These are phyloP conservation scores for Vigna radiata DNA, from an alignment of 306 rosid species.

Conservation along the genomic window DNA sequence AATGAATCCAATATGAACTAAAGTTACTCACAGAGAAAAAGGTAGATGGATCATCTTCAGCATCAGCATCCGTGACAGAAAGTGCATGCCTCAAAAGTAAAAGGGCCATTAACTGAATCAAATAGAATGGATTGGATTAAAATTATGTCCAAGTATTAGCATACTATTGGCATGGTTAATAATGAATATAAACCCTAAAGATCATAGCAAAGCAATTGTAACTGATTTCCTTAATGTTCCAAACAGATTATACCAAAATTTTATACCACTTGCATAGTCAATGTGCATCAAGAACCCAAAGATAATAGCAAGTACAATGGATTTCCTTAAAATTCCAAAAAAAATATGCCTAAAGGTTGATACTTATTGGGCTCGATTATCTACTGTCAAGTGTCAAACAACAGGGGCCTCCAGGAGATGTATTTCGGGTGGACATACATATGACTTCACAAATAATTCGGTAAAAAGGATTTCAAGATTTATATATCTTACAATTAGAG, in stretches of 20 bases:
- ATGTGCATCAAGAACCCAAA: background rate
- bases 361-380: background rate
- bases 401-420: background rate
- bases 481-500: slow-evolving; percentile 68
- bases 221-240: background rate
- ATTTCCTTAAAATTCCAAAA: slow-evolving; percentile 5
- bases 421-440: background rate
- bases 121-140: slow-evolving; percentile 31
- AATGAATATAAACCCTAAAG: background rate
- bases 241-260: slow-evolving; percentile 34
- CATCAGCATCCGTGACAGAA: slow-evolving; percentile 62
- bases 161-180: background rate
- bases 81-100: slow-evolving; percentile 79
- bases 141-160: slow-evolving; percentile 11
- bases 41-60: slow-evolving; percentile 72
- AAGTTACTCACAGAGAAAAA: slow-evolving; percentile 73
- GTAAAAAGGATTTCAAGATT: slow-evolving; percentile 1
- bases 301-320: background rate
- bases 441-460: background rate
- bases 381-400: background rate
- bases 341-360: slow-evolving; percentile 48
- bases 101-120: slow-evolving; percentile 82
- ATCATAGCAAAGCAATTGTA: background rate
- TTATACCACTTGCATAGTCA: slow-evolving; percentile 25
- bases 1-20: slow-evolving; percentile 8